phyloP scores from a whole-genome alignment of 2,329 filamentous ascomycete species.

The Claviceps pusilla region DNA sequence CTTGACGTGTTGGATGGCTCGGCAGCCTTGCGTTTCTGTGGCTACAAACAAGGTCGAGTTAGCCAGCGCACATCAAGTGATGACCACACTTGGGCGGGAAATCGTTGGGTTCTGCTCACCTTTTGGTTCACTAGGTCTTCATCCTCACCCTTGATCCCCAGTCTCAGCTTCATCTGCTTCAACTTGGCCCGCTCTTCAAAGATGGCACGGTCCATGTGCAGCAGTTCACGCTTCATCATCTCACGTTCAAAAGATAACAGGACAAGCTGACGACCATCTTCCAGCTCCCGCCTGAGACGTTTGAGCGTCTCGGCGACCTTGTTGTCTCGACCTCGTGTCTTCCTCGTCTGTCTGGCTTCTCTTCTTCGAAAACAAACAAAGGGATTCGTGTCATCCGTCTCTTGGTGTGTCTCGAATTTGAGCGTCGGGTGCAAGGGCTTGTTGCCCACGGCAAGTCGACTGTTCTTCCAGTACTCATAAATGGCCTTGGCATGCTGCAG shows the following conservation, averaged over 20 bases:
- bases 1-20: conserved; percentile 48
- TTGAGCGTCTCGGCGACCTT: conserved; percentile 92
- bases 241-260: conserved; percentile 68
- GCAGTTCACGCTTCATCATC: conserved; percentile 58
- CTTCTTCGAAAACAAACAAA: conserved; percentile 96
- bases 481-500: conserved; percentile 55
- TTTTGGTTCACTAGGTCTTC: conserved; percentile 92
- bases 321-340: conserved; percentile 84
- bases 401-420: conserved; percentile 88
- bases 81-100: too few species aligned
- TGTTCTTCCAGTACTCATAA: conserved; percentile 78
- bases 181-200: conserved; percentile 72
- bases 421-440: conserved; percentile 60
- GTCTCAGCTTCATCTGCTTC: conserved; percentile 75
- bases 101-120: conserved; percentile 33
- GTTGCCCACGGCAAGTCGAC: conserved; percentile 52
- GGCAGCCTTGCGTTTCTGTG: conserved; percentile 54
- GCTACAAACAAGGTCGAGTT: conserved; percentile 27
- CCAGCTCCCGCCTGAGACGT: conserved; percentile 76
- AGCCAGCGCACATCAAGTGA: conserved; percentile 10
- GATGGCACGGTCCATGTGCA: conserved; percentile 59
- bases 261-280: conserved; percentile 72
- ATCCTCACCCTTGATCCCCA: conserved; percentile 83
- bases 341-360: conserved; percentile 85
- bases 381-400: conserved; percentile 88